Evolutionary conservation across 768 basidiomycete genomes (phyloP), one percentile per base, ranked within the genome.

Genomic region (Clavaria fumosa): DNA sequence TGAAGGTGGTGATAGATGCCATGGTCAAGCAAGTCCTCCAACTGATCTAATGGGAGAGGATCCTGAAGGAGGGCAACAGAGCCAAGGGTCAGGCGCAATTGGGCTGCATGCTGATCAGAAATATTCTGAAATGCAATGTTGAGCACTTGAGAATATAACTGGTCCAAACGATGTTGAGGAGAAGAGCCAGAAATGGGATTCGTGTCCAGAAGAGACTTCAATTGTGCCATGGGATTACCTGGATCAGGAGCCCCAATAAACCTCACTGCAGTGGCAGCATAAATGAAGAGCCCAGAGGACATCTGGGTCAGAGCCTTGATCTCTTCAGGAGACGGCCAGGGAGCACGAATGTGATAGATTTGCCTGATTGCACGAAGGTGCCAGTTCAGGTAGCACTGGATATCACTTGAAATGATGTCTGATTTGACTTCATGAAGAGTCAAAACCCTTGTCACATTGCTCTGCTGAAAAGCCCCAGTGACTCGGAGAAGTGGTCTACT

Each of bases 261-360:
- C 23, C 43, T 45, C 10, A 49, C 35, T 0, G 44, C 38, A 0
- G 50, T 48, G 1, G 49, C 38, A 1, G 50, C 50, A 20, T 42
- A 50, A n/a, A 49, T 47, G 26, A 52, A 52, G 5, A 51, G 30
- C 3, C 47, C 48, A 2, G 38, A n/a, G 4, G 46, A 42, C 27
- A 45, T 31, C 5, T 18, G 22, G 1, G 38, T 28, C 7, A 47
- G 42, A 11, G 31, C 23, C 9, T 34, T n/a, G 18, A 47, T n/a
- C 12, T 21, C 43, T 4, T 12, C 22, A 15, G 17, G 5, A 2
- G 38, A 2, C 3, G 43, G 43, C 43, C 44, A 43, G 3, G 4
- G 2, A 10, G 31, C 12, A 4, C 19, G 11, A 2, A 45, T 22
- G 4, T 22, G 2, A 31, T 24, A 36, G 7, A 30, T 9, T 10